Evolutionary conservation across 164 flowering plant species (phyloP), one percentile per base, ranked within the genome.

Genomic region (Liquidambar formosana): DNA sequence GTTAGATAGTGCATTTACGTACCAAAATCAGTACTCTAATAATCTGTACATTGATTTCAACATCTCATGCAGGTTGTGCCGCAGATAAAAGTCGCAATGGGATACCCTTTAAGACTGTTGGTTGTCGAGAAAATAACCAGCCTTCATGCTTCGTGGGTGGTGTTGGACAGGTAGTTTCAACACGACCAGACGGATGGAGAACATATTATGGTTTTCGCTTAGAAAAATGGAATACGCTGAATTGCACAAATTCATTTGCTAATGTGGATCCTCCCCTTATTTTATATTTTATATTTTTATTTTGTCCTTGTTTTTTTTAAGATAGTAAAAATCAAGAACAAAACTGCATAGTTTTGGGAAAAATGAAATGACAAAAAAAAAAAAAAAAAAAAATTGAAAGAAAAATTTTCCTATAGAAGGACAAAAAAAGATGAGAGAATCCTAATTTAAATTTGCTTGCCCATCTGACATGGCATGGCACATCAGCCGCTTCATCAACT

Each of bases 141-240:
- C 4, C 72, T 69, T 61, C 65, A 61, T 15, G 73, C 73, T 15
- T 33, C 59, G 28, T 63, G 52, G 45, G 73, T 62, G 14, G 51
- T 69, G 8, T 13, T 69, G 8, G 72, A 69, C 21, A 61, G 72
- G 72, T 61, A 41, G 25, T 3, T n/a, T n/a, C 5, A 22, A 23
- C 13, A 23, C 27, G 5, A 26, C 1, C 15, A 15, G 18, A 2
- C 15, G n/a, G n/a, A n/a, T 49, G 15, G 10, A 46, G 10, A 46
- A 4, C 12, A 9, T 0, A 46, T 49, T 49, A 15, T 15, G 15
- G 14, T 14, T 49, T 47, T 44, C 8, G 8, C 46, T 44, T 44
- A 2, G 12, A 44, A 8, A 44, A 44, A 9, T 9, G 8, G 46
- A 44, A 9, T 8, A 2, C 12, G 46, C 8, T 44, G 46, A 44